A percentile compares a stretch with the other conserved stretches of the same genome.
These are phyloP conservation scores for Fusarium compactum DNA, from an alignment of 2,329 filamentous ascomycete genomes.

Conservation along the genomic window DNA sequence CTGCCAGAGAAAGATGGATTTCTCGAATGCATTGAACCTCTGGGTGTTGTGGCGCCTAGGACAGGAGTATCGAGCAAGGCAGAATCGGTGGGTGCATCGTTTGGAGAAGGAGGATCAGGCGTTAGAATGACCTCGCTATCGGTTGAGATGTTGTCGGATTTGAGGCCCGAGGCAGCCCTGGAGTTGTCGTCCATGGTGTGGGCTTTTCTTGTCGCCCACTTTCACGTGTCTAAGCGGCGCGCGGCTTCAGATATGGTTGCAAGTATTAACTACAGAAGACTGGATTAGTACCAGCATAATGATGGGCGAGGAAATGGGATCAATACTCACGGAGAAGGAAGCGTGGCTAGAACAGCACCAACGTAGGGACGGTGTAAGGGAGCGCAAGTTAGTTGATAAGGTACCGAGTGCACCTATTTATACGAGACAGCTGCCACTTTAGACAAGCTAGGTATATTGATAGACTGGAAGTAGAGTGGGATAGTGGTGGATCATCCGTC, in stretches of 20 bases:
- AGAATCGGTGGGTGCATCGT: conserved; percentile 59
- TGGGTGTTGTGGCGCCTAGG: conserved; percentile 60
- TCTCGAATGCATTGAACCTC: conserved; percentile 74
- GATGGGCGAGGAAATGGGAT: background rate
- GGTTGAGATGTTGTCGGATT: conserved; percentile 44
- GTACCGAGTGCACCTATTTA: conserved; percentile 28
- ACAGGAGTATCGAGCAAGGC: conserved; percentile 62
- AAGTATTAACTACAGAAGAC: background rate
- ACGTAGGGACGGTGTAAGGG: conserved; percentile 14
- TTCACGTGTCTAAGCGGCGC: conserved; percentile 5
- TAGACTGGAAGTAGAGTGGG: background rate
- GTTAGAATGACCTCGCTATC: conserved; percentile 57
- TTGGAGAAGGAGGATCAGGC: conserved; percentile 57
- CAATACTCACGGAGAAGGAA: conserved; percentile 11
- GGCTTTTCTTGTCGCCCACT: background rate
- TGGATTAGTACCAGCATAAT: background rate
- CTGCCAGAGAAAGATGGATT: conserved; percentile 85
- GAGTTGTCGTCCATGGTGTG: conserved; percentile 47
- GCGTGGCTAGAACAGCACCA: background rate
- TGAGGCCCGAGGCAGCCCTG: conserved; percentile 34
- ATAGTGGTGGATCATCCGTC: conserved; percentile 26
- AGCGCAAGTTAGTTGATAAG: conserved; percentile 9
- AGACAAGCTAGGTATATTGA: conserved; percentile 20
- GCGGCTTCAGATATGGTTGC: background rate
- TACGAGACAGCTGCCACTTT: conserved; percentile 5